Evolutionary conservation across 306 rosid species (phyloP), one percentile per base, ranked within the genome.

Genomic region (Mucuna pruriens): DNA sequence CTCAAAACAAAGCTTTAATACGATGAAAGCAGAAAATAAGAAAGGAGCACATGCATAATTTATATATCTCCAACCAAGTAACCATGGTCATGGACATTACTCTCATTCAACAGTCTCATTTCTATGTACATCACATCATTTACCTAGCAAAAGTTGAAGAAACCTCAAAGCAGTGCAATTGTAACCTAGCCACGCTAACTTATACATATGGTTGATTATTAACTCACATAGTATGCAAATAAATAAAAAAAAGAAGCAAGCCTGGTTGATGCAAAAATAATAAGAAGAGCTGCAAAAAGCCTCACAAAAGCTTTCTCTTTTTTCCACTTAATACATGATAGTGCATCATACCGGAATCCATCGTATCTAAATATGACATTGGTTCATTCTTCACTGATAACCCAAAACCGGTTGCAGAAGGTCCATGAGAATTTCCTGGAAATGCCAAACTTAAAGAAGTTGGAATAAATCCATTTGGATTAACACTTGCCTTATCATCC

Each of bases 391-490:
- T 77, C 70, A 49, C 78, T 12, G 64, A 36, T 45, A 68, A 10
- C 60, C 46, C 76, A 25, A 25, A 68, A 16, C 22, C 9, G 19
- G 70, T 45, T 1, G 52, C 34, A 52, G 20, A 57, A 72, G 58
- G 62, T 75, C 31, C 74, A 57, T 4, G 11, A 60, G 79, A 85
- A 78, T 60, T 67, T 17, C 79, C 81, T 42, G 79, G 86, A 79
- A 86, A 82, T 52, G 84, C 86, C 48, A 86, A 36, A 79, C 77
- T 86, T 25, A 86, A 75, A 52, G 68, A 75, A 54, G 89, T 79
- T 66, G 76, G 82, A 68, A 86, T 40, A 49, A 52, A 55, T 9
- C 67, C 84, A 74, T 48, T 38, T 79, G 40, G 77, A 34, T 44
- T 10, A 40, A 33, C 72, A 73, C 58, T 45, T 25, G 40, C 76